Conservation (phyloP, 163 green algal genomes). For the Volvox carteri region DNA sequence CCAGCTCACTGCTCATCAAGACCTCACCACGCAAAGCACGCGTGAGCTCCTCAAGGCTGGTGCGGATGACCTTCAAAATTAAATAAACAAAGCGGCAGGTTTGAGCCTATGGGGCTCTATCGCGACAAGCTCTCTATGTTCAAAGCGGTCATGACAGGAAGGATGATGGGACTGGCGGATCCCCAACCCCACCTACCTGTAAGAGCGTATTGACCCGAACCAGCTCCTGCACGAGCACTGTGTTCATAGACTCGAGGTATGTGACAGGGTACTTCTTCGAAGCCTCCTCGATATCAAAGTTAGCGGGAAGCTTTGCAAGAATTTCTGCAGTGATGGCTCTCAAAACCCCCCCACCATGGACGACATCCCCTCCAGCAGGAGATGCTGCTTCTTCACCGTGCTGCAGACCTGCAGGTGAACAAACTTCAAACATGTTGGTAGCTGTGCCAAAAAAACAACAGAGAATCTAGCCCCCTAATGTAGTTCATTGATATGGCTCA, state of each 20-base stretch:
- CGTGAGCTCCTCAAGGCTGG: constrained; percentile 72
- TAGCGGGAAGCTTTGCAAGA: constrained; percentile 65
- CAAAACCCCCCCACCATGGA: constrained; percentile 1
- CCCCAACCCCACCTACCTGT: too few species aligned
- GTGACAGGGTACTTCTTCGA: constrained; percentile 70
- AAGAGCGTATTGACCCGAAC: constrained; percentile 77
- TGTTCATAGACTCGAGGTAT: constrained; percentile 87
- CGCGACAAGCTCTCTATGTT: too few species aligned
- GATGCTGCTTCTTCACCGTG: constrained; percentile 25
- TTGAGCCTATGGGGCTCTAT: too few species aligned
- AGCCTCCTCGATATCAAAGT: constrained; percentile 81
- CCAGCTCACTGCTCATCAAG: constrained; percentile 79
- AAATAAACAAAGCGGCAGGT: too few species aligned
- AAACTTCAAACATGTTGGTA: too few species aligned
- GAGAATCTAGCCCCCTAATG: too few species aligned
- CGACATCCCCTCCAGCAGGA: not conserved
- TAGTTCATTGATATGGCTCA: too few species aligned
- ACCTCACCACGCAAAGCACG: constrained; percentile 76
- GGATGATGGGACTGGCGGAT: too few species aligned
- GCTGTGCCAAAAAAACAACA: too few species aligned
- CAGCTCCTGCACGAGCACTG: constrained; percentile 83
- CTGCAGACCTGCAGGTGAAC: not conserved
- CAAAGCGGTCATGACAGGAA: too few species aligned
- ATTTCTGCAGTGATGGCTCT: constrained; percentile 72
- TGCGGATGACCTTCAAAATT: constrained; percentile 61